Conservation (phyloP, 2,329 filamentous ascomycete species). For the Colletotrichum orchidophilum region DNA sequence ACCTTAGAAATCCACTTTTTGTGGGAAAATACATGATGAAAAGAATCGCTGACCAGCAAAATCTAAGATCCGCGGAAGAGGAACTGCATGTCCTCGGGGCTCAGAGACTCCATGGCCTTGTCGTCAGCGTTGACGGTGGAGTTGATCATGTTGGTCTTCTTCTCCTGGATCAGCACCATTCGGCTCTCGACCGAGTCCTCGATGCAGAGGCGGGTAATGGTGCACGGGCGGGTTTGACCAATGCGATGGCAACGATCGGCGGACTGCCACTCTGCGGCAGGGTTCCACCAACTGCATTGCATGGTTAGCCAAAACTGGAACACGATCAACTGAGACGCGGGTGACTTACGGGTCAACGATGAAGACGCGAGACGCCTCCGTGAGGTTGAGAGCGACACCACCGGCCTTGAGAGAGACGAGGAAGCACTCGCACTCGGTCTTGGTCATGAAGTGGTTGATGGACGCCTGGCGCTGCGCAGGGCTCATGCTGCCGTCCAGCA, state of each 20-base stretch:
- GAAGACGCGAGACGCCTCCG: conserved; percentile 93
- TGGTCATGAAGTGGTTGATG: conserved; percentile 97
- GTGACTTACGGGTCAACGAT: conserved; percentile 91
- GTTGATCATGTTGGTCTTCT: conserved; percentile 98
- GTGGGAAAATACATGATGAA: not conserved
- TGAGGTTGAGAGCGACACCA: conserved; percentile 93
- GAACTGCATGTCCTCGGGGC: conserved; percentile 93
- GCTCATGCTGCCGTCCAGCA: conserved; percentile 98
- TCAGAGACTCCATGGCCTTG: conserved; percentile 89
- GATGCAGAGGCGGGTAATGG: conserved; percentile 93
- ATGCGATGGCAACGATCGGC: conserved; percentile 95
- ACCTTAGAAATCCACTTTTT: not conserved
- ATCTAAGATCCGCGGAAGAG: conserved; percentile 76
- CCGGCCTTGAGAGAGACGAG: conserved; percentile 95
- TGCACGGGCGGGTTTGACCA: conserved; percentile 91
- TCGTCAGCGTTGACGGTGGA: conserved; percentile 96
- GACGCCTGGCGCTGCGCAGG: conserved; percentile 91
- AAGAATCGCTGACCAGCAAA: not conserved
- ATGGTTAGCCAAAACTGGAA: conserved; percentile 35
- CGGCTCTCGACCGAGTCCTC: conserved; percentile 97
- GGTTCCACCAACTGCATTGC: conserved; percentile 88
- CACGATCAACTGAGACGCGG: not conserved
- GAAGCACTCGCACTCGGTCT: conserved; percentile 94
- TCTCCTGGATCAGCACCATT: conserved; percentile 96
- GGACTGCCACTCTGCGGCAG: conserved; percentile 99